Evolutionary conservation across 495 filamentous ascomycete genomes (phyloP).

Genomic region (Hypoxylon fuscum): DNA sequence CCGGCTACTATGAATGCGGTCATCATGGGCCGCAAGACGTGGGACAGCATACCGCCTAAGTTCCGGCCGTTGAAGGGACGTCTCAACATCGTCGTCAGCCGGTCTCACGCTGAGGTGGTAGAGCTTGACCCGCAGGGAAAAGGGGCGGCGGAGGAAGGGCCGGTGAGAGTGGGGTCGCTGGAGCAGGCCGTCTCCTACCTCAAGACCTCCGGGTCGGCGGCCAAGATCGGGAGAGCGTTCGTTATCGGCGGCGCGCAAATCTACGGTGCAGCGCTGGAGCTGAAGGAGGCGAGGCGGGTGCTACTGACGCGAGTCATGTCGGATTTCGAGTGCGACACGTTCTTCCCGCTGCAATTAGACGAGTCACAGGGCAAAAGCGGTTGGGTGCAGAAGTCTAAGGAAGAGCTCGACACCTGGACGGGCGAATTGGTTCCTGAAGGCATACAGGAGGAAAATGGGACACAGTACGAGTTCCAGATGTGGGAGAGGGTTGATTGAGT

Average conservation of each 20-base stretch:
- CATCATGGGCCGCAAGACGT: constrained; percentile 97
- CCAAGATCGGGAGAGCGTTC: constrained; percentile 66
- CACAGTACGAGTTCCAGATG: constrained; percentile 71
- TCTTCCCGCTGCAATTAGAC: constrained; percentile 73
- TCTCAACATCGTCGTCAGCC: constrained; percentile 79
- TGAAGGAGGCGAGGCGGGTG: constrained; percentile 60
- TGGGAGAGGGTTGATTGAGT: constrained; percentile 60
- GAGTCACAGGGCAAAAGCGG: constrained; percentile 36
- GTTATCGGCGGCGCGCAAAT: constrained; percentile 92
- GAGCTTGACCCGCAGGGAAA: not conserved
- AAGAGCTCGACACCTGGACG: constrained; percentile 63
- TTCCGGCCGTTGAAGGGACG: constrained; percentile 83
- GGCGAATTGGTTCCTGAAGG: constrained; percentile 65
- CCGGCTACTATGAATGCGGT: constrained; percentile 71
- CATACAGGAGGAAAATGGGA: constrained; percentile 63
- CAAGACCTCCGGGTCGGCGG: constrained; percentile 32
- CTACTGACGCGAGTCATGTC: constrained; percentile 69
- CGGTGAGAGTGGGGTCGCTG: constrained; percentile 55
- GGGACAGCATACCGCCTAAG: constrained; percentile 79
- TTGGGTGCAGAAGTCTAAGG: constrained; percentile 60
- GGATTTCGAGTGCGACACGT: constrained; percentile 88
- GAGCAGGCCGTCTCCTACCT: constrained; percentile 64
- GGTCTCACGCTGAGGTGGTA: constrained; percentile 40
- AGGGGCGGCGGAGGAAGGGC: constrained; percentile 15
- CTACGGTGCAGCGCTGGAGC: constrained; percentile 72